Evolutionary conservation across 768 basidiomycete species (phyloP).

Genomic region (Nevesoporus exiguus): DNA sequence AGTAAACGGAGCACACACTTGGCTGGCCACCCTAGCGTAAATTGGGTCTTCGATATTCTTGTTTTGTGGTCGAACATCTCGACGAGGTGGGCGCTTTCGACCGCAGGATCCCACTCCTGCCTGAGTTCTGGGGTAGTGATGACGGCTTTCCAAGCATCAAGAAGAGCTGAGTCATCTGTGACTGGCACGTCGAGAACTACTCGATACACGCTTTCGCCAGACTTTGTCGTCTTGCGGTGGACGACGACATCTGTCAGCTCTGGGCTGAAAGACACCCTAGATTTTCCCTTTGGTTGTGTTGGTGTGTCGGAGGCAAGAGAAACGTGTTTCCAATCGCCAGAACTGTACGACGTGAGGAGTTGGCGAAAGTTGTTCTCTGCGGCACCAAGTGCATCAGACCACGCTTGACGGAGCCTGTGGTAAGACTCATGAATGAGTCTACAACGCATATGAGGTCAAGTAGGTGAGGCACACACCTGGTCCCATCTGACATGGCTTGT

Average conservation of each 20-base stretch:
- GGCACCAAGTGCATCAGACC: conserved; percentile 70
- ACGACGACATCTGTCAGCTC: conserved; percentile 72
- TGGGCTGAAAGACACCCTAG: conserved; percentile 47
- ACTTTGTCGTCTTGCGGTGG: conserved; percentile 66
- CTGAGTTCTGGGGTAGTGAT: conserved; percentile 83
- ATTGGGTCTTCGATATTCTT: conserved; percentile 85
- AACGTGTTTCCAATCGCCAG: conserved; percentile 80
- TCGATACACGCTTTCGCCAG: conserved; percentile 76
- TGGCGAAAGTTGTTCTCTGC: conserved; percentile 78
- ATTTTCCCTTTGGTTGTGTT: conserved; percentile 59
- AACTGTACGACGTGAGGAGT: conserved; percentile 66
- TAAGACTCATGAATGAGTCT: not conserved
- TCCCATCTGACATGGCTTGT: conserved; percentile 54
- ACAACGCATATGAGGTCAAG: not conserved
- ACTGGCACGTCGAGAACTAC: conserved; percentile 76
- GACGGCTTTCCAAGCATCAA: conserved; percentile 80
- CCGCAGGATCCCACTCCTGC: conserved; percentile 92
- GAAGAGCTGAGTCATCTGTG: conserved; percentile 50
- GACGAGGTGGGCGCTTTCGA: conserved; percentile 76
- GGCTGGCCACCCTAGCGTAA: conserved; percentile 93
- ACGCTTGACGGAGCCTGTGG: conserved; percentile 75
- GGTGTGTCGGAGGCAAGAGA: conserved; percentile 41
- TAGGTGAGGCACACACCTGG: conserved; percentile 39
- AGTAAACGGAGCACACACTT: conserved; percentile 61
- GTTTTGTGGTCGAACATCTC: conserved; percentile 87